A percentile compares a stretch with the other conserved stretches of the same genome.
These are phyloP conservation scores for Orbilia quercus DNA, from an alignment of 2,329 filamentous ascomycete species.

Conservation along the genomic window DNA sequence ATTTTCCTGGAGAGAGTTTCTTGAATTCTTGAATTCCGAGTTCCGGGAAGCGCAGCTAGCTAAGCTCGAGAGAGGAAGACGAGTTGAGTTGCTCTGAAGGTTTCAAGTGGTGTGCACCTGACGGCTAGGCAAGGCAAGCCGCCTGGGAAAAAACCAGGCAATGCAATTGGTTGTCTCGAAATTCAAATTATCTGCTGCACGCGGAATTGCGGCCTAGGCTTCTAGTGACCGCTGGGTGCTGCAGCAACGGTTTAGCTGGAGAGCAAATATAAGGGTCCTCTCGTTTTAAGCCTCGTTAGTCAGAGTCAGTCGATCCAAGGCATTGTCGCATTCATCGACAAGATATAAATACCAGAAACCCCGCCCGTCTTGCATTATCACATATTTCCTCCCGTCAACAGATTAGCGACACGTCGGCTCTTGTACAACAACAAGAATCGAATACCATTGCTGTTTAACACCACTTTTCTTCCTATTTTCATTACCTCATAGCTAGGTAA, in stretches of 20 bases:
- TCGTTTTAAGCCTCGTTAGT: slow-evolving; percentile 38
- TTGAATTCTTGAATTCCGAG: slow-evolving; percentile 29
- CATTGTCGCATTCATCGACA: neutral
- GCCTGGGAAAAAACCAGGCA: slow-evolving; percentile 22
- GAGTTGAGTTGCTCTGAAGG: neutral
- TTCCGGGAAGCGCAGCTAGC: slow-evolving; percentile 30
- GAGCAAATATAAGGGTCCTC: slow-evolving; percentile 1
- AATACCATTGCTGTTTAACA: too few relatives aligned
- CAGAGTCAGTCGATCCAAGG: slow-evolving; percentile 15
- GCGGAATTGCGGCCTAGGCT: slow-evolving; percentile 12
- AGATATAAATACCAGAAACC: slow-evolving; percentile 50
- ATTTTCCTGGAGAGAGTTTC: neutral
- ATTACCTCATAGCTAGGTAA: slow-evolving; percentile 1
- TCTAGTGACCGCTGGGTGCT: slow-evolving; percentile 5
- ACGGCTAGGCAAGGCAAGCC: slow-evolving; percentile 44
- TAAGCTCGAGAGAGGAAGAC: slow-evolving; percentile 4
- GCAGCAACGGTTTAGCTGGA: slow-evolving; percentile 12
- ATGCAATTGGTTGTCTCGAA: slow-evolving; percentile 36
- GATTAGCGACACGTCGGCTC: slow-evolving; percentile 1
- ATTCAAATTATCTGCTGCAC: slow-evolving; percentile 42
- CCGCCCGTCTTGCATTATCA: slow-evolving; percentile 16
- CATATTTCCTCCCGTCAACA: neutral
- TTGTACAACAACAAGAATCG: neutral
- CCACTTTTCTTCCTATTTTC: neutral
- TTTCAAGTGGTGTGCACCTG: slow-evolving; percentile 46